phyloP scores from a whole-genome alignment of 176 grass and related monocot species.

The Pontederia crassipes region DNA sequence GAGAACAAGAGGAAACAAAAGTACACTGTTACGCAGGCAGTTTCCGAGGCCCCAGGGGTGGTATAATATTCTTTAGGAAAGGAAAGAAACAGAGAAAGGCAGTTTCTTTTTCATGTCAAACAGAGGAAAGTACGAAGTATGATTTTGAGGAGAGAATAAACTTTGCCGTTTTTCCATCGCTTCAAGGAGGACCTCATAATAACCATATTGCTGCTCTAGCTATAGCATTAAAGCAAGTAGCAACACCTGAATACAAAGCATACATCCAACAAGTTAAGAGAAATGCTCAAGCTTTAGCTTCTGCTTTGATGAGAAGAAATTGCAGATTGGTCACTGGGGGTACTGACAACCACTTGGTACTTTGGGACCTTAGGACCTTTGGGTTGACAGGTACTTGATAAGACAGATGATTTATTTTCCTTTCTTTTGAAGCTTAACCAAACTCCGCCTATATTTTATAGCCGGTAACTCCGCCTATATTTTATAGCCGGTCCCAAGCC shows the following conservation, averaged over 20 bases:
- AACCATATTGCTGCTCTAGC: conserved; percentile 96
- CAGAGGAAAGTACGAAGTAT: conserved; percentile 51
- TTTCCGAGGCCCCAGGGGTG: conserved; percentile 82
- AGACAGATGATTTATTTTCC: not conserved
- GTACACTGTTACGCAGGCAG: too few relatives aligned
- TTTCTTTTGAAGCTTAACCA: not conserved
- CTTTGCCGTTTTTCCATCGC: conserved; percentile 79
- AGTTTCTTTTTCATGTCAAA: conserved; percentile 35
- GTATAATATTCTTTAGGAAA: conserved; percentile 93
- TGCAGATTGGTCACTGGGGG: conserved; percentile 96
- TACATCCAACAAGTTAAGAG: conserved; percentile 96
- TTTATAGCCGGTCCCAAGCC: too few relatives aligned
- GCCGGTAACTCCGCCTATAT: too few relatives aligned
- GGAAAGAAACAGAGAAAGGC: conserved; percentile 49
- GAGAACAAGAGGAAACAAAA: too few relatives aligned
- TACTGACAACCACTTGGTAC: conserved; percentile 94
- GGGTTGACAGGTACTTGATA: conserved; percentile 70
- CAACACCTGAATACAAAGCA: conserved; percentile 82
- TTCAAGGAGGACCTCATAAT: conserved; percentile 99
- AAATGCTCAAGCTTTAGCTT: conserved; percentile 90
- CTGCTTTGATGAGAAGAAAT: conserved; percentile 74
- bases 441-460: too few relatives aligned
- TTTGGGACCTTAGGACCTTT: conserved; percentile 95
- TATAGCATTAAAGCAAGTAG: conserved; percentile 80
- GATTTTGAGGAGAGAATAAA: conserved; percentile 91